Base-by-base conservation (phyloP, 257 asterid genomes). In the Ligustrum vulgare region DNA sequence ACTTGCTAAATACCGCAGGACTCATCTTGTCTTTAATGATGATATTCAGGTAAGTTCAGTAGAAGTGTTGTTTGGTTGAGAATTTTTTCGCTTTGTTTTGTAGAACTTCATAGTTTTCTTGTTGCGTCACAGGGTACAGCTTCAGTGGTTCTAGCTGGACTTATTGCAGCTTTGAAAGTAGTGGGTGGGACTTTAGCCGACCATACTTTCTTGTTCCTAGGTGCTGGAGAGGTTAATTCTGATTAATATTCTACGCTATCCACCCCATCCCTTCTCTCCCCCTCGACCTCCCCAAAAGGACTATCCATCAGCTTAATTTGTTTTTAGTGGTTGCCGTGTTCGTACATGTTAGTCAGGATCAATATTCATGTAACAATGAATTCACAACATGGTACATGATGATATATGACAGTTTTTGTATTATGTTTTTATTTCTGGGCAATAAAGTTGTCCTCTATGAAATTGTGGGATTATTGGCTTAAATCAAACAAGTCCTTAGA, bases 21-120 rank as follows among this genome's bases (percentile, higher is more conserved):
- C 91, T 56, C 97, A 93, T 80, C 98, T 93, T 37, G 97, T 93
- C 63, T 93, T 93, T 82, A 93, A 93, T 67, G 98, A 93, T 76
- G 98, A 93, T 75, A 91, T 91, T 80, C 97, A 93, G 93, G 98
- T 91, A 39, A 13, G 32, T 34, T 23, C 36, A 47, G 36, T 68
- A 49, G 54, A 68, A 69, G 6, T 68, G 64, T 31, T 41, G 4
- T 13, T 36, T 75, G 23, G 12, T 25, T 39, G 11, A 25, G 12
- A n/a, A 43, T 66, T 36, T 45, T 43, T 49, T 63, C 47, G 34
- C 16, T 54, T 69, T 54, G 32, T 39, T 62, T 35, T 70, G 60
- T 70, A 54, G 64, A 76, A 69, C 63, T 54, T 32, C 36, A 54
- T 32, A 13, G 34, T 31, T 72, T 51, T 54, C 6, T 63, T 9